phyloP scores from a whole-genome alignment of 2,329 filamentous ascomycete genomes.

The Aspergillus texensis region DNA sequence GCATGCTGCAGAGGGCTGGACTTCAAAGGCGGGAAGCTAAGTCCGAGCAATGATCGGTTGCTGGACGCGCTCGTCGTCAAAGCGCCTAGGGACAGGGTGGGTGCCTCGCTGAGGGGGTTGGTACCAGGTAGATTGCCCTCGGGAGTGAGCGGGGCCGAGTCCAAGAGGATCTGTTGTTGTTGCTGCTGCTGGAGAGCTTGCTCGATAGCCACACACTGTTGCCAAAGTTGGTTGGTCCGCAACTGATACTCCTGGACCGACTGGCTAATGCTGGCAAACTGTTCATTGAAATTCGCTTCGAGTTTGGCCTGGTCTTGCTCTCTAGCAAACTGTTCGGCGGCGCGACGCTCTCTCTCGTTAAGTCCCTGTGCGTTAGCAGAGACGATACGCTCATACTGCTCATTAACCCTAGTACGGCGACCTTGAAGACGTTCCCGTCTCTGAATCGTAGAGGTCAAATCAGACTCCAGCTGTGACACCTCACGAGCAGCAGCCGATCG shows the following conservation, averaged over 20 bases:
- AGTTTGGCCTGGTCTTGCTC: constrained; percentile 49
- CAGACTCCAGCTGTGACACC: constrained; percentile 54
- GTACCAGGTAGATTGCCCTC: constrained; percentile 62
- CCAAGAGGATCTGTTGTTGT: constrained; percentile 47
- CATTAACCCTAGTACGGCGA: constrained; percentile 60
- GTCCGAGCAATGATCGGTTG: constrained; percentile 37
- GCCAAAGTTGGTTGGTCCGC: constrained; percentile 47
- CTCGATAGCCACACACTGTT: constrained; percentile 47
- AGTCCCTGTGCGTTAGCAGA: constrained; percentile 61
- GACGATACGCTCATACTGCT: constrained; percentile 63
- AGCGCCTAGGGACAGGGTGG: constrained; percentile 22
- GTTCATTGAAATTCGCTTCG: constrained; percentile 47
- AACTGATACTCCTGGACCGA: constrained; percentile 48
- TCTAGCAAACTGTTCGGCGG: constrained; percentile 49
- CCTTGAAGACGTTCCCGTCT: constrained; percentile 63
- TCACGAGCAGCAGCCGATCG: constrained; percentile 57
- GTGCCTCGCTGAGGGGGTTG: constrained; percentile 39
- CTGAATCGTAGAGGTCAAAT: constrained; percentile 55
- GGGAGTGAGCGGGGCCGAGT: constrained; percentile 56
- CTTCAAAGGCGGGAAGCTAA: constrained; percentile 38
- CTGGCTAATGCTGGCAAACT: constrained; percentile 45
- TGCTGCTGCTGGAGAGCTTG: constrained; percentile 47
- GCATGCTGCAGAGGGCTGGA: constrained; percentile 40
- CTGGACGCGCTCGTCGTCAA: constrained; percentile 34
- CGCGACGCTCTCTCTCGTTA: constrained; percentile 56